phyloP scores from a whole-genome alignment of 2,329 filamentous ascomycete genomes.

The Aspergillus arachidicola region DNA sequence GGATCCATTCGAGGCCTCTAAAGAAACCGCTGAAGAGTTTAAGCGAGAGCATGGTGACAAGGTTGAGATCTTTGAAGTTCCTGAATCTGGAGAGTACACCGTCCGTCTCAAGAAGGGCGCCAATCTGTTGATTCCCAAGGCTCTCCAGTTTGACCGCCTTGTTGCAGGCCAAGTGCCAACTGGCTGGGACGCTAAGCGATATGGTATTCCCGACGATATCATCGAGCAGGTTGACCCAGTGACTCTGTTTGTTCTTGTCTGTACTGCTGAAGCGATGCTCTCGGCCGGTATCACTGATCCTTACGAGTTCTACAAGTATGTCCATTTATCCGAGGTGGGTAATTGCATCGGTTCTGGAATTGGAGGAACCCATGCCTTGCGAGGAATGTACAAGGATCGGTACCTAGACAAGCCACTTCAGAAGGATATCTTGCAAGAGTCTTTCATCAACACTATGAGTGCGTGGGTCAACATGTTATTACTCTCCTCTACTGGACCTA shows the following conservation, averaged over 20 bases:
- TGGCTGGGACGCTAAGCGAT: conserved; percentile 94
- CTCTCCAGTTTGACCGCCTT: conserved; percentile 92
- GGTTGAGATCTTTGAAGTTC: conserved; percentile 94
- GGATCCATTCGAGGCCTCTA: conserved; percentile 94
- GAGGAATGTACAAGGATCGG: conserved; percentile 97
- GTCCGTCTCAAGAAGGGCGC: conserved; percentile 96
- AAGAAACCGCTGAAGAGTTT: conserved; percentile 97
- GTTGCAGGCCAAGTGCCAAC: conserved; percentile 97
- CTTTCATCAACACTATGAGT: conserved; percentile 99
- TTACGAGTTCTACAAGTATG: conserved; percentile 99
- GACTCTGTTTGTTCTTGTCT: conserved; percentile 91
- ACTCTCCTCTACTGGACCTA: conserved; percentile 92
- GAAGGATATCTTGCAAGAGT: conserved; percentile 98
- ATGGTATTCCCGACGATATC: conserved; percentile 96
- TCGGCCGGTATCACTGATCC: conserved; percentile 96
- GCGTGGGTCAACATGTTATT: conserved; percentile 99
- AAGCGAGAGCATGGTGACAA: conserved; percentile 96
- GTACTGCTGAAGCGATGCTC: conserved; percentile 86
- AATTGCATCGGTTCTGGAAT: conserved; percentile 99
- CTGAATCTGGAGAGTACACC: conserved; percentile 90
- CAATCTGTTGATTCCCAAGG: conserved; percentile 93
- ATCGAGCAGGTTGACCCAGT: conserved; percentile 97
- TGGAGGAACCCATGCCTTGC: conserved; percentile 87
- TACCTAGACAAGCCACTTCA: conserved; percentile 96
- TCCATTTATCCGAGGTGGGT: conserved; percentile 95